These are phyloP conservation scores for Mollisia scopiformis DNA, from an alignment of 2,329 filamentous ascomycete genomes.

Conservation along the genomic window DNA sequence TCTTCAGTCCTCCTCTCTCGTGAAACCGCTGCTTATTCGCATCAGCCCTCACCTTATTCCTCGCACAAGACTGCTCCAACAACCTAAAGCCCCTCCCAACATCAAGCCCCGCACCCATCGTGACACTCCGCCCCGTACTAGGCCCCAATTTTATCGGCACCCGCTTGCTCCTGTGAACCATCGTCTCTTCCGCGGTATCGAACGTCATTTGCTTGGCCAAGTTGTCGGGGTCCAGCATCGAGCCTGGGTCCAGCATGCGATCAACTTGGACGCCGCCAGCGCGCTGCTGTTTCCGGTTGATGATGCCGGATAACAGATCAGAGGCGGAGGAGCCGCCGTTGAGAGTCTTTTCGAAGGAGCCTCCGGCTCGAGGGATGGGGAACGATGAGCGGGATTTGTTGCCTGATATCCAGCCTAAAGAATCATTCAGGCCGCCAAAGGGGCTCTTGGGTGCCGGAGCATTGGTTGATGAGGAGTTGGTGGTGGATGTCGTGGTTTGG, in stretches of 20 bases:
- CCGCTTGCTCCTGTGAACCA: neutral
- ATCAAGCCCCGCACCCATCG: conserved; percentile 26
- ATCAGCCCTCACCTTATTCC: conserved; percentile 63
- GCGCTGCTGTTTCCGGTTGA: too few relatives aligned
- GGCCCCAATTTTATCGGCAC: conserved; percentile 29
- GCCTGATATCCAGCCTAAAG: conserved; percentile 9
- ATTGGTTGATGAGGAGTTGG: too few relatives aligned
- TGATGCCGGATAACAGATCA: too few relatives aligned
- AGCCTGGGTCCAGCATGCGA: conserved; percentile 3
- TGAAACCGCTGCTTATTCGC: conserved; percentile 67
- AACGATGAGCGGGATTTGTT: neutral
- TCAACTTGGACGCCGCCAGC: too few relatives aligned
- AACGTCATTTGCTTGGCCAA: neutral
- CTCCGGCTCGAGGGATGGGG: neutral
- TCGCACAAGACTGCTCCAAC: conserved; percentile 45
- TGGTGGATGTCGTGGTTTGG: too few relatives aligned
- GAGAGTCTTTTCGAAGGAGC: neutral
- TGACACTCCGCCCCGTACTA: conserved; percentile 30
- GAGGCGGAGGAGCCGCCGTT: conserved; percentile 17
- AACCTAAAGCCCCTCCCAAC: conserved; percentile 28
- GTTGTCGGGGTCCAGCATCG: neutral
- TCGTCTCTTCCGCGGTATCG: neutral
- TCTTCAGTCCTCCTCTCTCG: conserved; percentile 75
- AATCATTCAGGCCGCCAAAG: neutral
- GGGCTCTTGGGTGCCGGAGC: neutral